phyloP scores from a whole-genome alignment of 495 filamentous ascomycete genomes.

The Corynascus novoguineensis region DNA sequence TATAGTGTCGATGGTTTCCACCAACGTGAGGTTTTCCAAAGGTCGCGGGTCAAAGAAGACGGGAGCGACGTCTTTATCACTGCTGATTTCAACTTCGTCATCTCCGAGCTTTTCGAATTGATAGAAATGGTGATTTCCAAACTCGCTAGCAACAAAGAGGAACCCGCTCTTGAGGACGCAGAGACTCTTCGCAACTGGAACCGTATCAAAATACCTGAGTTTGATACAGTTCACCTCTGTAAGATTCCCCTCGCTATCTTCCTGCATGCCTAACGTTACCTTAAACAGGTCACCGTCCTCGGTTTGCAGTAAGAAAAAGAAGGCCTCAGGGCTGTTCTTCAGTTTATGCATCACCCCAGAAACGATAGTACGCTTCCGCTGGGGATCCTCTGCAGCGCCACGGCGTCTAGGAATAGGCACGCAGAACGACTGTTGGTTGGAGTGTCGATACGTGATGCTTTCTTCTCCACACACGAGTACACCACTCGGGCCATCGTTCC shows the following conservation, averaged over 20 bases:
- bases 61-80: conserved; percentile 68
- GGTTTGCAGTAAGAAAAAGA: conserved; percentile 92
- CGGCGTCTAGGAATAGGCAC: conserved; percentile 81
- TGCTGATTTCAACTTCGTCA: conserved; percentile 77
- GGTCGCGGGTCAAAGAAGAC: conserved; percentile 77
- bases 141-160: conserved; percentile 86
- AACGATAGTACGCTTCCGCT: conserved; percentile 77
- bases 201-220: conserved; percentile 97
- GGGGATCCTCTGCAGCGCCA: conserved; percentile 84
- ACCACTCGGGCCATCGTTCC: conserved; percentile 89
- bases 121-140: conserved; percentile 89
- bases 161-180: conserved; percentile 94
- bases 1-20: conserved; percentile 81
- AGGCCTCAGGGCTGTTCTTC: conserved; percentile 67
- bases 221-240: conserved; percentile 76
- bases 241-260: conserved; percentile 69
- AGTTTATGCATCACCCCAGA: conserved; percentile 94
- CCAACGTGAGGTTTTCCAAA: conserved; percentile 73
- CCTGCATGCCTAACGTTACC: conserved; percentile 81
- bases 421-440: conserved; percentile 82
- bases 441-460: conserved; percentile 88
- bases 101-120: conserved; percentile 96
- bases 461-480: conserved; percentile 92
- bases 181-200: conserved; percentile 76
- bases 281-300: conserved; percentile 98